A percentile compares a stretch with the other conserved stretches of the same genome.
Conservation (phyloP, 805 yeast genomes). For the Candida krabiensis region DNA sequence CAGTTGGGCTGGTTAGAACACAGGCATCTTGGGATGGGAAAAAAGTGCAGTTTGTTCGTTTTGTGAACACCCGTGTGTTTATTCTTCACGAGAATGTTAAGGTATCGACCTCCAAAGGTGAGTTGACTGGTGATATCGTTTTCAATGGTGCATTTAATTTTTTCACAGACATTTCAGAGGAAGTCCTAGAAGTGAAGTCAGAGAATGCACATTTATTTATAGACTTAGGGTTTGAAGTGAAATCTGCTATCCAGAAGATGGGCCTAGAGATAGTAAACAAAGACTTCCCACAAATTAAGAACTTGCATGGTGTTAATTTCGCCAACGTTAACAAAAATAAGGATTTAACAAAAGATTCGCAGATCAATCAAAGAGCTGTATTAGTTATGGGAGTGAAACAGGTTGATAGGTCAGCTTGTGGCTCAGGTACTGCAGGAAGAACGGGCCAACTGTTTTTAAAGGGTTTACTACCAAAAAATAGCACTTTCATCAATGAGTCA, state of each 20-base stretch:
- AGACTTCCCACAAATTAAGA: conserved; percentile 25
- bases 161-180: conserved; percentile 17
- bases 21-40: conserved; percentile 27
- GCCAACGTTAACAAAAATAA: conserved; percentile 9
- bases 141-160: conserved; percentile 30
- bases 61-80: conserved; percentile 25
- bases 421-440: conserved; percentile 31
- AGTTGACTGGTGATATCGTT: conserved; percentile 25
- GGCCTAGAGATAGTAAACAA: conserved; percentile 14
- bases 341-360: conserved; percentile 12
- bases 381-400: conserved; percentile 27
- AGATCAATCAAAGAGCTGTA: conserved; percentile 20
- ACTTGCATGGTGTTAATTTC: conserved; percentile 24
- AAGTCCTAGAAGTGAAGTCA: conserved; percentile 14
- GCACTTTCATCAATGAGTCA: conserved; percentile 24
- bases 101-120: conserved; percentile 18
- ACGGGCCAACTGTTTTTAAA: conserved; percentile 22
- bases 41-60: conserved; percentile 24
- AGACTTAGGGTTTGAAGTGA: conserved; percentile 23
- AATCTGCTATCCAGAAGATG: conserved; percentile 10
- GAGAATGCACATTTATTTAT: conserved; percentile 19
- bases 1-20: conserved; percentile 24
- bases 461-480: conserved; percentile 5
- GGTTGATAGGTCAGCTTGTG: conserved; percentile 30
- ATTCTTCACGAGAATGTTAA: conserved; percentile 15